A percentile compares a stretch with the other conserved stretches of the same genome.
Conservation (phyloP, 2,329 filamentous ascomycete genomes). For the Elsinoe ampelina region DNA sequence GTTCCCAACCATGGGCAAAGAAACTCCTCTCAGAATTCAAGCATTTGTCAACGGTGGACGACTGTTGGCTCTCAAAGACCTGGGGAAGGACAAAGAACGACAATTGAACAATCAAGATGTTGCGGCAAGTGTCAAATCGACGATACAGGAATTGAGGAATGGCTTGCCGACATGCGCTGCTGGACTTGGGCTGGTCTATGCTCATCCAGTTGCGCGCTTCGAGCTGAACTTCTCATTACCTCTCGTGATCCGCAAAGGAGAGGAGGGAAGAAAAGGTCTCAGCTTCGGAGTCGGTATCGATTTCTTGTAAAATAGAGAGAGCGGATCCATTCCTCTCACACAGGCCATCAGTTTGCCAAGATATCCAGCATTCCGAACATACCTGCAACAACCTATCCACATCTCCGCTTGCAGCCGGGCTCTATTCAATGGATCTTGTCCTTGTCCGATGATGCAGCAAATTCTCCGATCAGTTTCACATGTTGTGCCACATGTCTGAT, state of each 20-base stretch:
- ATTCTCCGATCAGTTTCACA: not conserved
- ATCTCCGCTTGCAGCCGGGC: not conserved
- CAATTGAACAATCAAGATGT: conserved; percentile 45
- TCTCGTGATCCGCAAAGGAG: conserved; percentile 68
- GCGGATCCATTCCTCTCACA: conserved; percentile 4
- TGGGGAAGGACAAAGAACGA: conserved; percentile 29
- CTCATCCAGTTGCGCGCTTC: conserved; percentile 84
- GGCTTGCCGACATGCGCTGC: conserved; percentile 78
- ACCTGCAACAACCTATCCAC: not conserved
- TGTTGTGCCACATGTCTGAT: not conserved
- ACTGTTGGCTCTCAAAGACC: conserved; percentile 62
- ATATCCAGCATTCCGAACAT: conserved; percentile 5
- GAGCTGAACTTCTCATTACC: conserved; percentile 94
- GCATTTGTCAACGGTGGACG: conserved; percentile 86
- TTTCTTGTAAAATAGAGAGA: conserved; percentile 57
- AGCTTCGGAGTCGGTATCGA: conserved; percentile 95
- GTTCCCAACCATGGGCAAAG: conserved; percentile 68
- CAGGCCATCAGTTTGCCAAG: conserved; percentile 5
- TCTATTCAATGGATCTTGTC: not conserved
- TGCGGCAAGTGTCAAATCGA: conserved; percentile 46
- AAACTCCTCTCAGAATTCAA: conserved; percentile 79
- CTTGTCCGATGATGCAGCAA: not conserved
- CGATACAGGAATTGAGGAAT: conserved; percentile 60
- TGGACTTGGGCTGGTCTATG: conserved; percentile 86
- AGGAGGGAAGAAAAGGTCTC: conserved; percentile 81